Percentiles rank a stretch among this genome's conserved stretches.
phyloP scores from a whole-genome alignment of 176 grass and related monocot genomes.

The Triticum urartu region DNA sequence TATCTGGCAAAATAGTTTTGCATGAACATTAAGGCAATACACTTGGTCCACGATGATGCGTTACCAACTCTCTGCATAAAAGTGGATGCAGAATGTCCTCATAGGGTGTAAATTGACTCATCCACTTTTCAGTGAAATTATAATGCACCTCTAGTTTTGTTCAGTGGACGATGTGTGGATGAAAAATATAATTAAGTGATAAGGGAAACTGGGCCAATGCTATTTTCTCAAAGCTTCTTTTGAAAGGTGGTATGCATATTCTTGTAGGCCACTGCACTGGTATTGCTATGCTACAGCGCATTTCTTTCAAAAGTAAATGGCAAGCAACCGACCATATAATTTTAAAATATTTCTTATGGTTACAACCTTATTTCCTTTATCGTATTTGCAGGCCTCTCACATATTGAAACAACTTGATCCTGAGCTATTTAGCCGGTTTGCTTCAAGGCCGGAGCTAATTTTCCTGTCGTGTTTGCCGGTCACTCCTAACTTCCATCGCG shows the following conservation, averaged over 20 bases:
- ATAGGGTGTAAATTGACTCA: background rate
- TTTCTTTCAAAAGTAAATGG: background rate
- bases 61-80: background rate
- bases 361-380: slow-evolving; percentile 14
- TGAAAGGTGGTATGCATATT: slow-evolving; percentile 5
- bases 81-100: background rate
- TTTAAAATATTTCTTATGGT: background rate
- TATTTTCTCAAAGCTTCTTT: slow-evolving; percentile 19
- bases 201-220: background rate
- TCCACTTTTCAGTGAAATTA: slow-evolving; percentile 5
- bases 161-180: slow-evolving; percentile 12
- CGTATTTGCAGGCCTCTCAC: slow-evolving; percentile 67
- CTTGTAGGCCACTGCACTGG: background rate
- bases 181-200: slow-evolving; percentile 10
- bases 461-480: slow-evolving; percentile 84
- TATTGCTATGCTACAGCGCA: slow-evolving; percentile 2
- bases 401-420: slow-evolving; percentile 70
- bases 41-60: background rate
- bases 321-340: background rate
- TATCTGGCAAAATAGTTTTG: slow-evolving; percentile 4
- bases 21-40: background rate
- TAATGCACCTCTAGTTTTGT: background rate
- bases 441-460: slow-evolving; percentile 57
- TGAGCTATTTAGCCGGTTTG: slow-evolving; percentile 64
- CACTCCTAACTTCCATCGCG: slow-evolving; percentile 79